These are phyloP conservation scores for Geotrichum klebahnii DNA, from an alignment of 1,139 yeast genomes.

Conservation along the genomic window DNA sequence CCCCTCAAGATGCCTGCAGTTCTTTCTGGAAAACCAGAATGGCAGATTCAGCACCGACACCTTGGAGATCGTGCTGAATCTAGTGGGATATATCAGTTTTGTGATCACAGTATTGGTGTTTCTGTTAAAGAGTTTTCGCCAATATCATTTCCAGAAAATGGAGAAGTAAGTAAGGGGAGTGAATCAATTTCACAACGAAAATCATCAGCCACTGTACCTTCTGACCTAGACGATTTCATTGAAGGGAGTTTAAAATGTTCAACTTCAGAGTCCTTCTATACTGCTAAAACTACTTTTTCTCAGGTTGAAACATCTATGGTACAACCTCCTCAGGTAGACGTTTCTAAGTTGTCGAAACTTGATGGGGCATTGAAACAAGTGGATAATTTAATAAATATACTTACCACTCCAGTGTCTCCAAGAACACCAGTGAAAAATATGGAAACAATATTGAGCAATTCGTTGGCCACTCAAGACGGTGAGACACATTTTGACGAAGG, in stretches of 20 bases:
- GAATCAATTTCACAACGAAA: background rate
- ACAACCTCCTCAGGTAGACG: background rate
- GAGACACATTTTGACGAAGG: background rate
- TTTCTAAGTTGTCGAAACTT: conserved; percentile 1
- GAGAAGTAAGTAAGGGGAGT: background rate
- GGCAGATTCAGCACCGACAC: background rate
- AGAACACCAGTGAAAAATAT: background rate
- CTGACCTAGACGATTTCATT: background rate
- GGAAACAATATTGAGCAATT: background rate
- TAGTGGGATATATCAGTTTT: background rate
- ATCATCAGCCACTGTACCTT: background rate
- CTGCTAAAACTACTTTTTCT: conserved; percentile 9
- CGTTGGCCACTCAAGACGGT: background rate
- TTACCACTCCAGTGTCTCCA: conserved; percentile 10
- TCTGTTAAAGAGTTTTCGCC: conserved; percentile 5
- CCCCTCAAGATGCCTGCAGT: conserved; percentile 11
- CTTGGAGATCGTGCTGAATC: background rate
- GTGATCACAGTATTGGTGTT: background rate
- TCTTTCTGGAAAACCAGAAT: background rate
- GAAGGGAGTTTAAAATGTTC: background rate
- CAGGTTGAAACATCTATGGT: background rate
- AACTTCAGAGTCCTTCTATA: conserved; percentile 12
- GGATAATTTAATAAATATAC: conserved; percentile 11
- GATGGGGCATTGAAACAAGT: conserved; percentile 14
- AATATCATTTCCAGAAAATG: background rate